Percentiles rank a stretch among this genome's conserved stretches.
phyloP scores from a whole-genome alignment of 352 stramenopile genomes.

The Phytophthora crassamura region DNA sequence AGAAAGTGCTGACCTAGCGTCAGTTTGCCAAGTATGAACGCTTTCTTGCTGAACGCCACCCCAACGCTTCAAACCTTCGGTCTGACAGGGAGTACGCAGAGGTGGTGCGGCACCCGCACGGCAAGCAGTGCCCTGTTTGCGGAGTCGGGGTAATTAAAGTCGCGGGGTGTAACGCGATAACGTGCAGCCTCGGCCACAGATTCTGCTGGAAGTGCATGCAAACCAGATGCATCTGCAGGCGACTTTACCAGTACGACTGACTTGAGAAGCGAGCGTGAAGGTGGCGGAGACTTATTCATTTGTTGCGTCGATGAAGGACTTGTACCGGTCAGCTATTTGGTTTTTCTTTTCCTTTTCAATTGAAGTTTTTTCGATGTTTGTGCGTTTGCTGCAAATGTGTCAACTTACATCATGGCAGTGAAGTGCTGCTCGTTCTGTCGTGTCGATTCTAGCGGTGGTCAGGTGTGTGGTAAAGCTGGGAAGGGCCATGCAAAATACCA shows the following conservation, averaged over 20 bases:
- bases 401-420: too few species aligned
- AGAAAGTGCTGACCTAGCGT: conserved; percentile 18
- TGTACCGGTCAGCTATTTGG: too few species aligned
- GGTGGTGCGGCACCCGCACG: conserved; percentile 33
- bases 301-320: too few species aligned
- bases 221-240: conserved; percentile 29
- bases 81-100: conserved; percentile 61
- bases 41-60: conserved; percentile 54
- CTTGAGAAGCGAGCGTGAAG: neutral
- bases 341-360: too few species aligned
- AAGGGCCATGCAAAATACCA: too few species aligned
- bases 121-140: conserved; percentile 68
- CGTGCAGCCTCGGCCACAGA: conserved; percentile 38
- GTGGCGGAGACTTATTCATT: too few species aligned
- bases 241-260: conserved; percentile 6
- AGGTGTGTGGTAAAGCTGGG: too few species aligned
- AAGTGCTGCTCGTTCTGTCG: too few species aligned
- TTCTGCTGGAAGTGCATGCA: conserved; percentile 53
- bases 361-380: too few species aligned
- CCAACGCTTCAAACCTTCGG: conserved; percentile 39
- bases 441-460: too few species aligned
- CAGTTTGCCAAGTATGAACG: conserved; percentile 32
- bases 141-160: conserved; percentile 63
- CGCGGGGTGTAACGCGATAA: conserved; percentile 57
- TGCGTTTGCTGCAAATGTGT: too few species aligned